Percentiles rank a stretch among this genome's conserved stretches.
phyloP scores from a whole-genome alignment of 495 filamentous ascomycete genomes.

The Penicilliopsis zonata region DNA sequence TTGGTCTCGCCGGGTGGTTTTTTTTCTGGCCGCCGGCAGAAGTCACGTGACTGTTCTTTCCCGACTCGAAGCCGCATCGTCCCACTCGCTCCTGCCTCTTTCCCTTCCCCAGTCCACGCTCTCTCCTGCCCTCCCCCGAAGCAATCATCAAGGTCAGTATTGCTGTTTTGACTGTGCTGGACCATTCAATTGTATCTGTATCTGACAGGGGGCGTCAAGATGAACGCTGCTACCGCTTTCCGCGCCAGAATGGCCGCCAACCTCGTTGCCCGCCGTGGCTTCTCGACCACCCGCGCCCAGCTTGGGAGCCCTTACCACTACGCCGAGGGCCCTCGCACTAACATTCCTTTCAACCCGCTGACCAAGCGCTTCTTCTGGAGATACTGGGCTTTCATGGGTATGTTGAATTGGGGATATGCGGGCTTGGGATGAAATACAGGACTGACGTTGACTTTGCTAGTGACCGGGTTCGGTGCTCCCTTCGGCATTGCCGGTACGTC shows the following conservation, averaged over 20 bases:
- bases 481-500: conserved; percentile 74
- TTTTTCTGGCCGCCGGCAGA: conserved; percentile 8
- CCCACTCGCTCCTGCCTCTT: conserved; percentile 12
- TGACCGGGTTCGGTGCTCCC: conserved; percentile 64
- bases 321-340: conserved; percentile 86
- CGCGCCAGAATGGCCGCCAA: conserved; percentile 52
- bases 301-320: conserved; percentile 92
- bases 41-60: conserved; percentile 19
- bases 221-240: conserved; percentile 71
- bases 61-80: conserved; percentile 5
- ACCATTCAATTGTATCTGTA: conserved; percentile 4
- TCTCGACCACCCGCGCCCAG: conserved; percentile 81
- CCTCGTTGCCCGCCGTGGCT: conserved; percentile 76
- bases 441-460: conserved; percentile 31
- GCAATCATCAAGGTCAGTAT: conserved; percentile 18
- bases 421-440: conserved; percentile 3
- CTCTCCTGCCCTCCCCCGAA: neutral
- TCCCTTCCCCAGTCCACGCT: conserved; percentile 1
- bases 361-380: conserved; percentile 69
- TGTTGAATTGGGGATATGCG: conserved; percentile 23
- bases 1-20: too few relatives aligned
- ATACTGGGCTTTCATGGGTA: conserved; percentile 75
- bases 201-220: conserved; percentile 40
- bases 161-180: conserved; percentile 1
- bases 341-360: conserved; percentile 92